Conservation (phyloP, 169 alveolate species). For the Perkinsus marinus region DNA sequence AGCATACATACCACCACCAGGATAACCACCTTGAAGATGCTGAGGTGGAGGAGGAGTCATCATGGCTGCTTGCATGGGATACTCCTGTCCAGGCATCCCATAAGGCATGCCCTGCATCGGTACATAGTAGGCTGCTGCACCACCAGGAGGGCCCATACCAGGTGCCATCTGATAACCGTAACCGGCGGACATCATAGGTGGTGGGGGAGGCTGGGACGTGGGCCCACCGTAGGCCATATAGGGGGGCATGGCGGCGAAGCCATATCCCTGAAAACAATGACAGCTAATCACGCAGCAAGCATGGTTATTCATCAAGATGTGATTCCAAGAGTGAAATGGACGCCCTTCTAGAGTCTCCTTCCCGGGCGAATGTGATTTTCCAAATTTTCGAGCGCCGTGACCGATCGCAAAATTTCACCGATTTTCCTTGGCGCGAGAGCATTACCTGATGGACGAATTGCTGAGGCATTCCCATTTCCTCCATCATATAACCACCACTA, state of each 20-base stretch:
- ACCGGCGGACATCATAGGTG: background rate
- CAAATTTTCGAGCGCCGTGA: background rate
- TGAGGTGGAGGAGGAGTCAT: background rate
- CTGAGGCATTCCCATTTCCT: background rate
- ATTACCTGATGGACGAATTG: background rate
- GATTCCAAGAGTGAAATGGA: background rate
- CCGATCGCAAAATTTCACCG: background rate
- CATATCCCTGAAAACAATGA: background rate
- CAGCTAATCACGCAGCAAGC: background rate
- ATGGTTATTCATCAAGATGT: background rate
- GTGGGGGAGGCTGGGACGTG: background rate
- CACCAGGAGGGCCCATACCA: too few relatives aligned
- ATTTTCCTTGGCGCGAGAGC: background rate
- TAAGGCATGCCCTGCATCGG: too few relatives aligned
- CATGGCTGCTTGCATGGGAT: background rate
- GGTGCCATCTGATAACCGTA: background rate
- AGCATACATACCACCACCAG: background rate
- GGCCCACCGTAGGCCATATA: background rate
- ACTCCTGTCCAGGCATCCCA: too few relatives aligned
- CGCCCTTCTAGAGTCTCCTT: too few relatives aligned
- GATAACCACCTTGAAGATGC: background rate
- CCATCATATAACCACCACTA: background rate
- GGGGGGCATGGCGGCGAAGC: background rate
- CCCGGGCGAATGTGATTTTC: background rate
- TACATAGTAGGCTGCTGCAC: too few relatives aligned